Conservation (phyloP, 805 yeast genomes). For the Starmerella davenportii region DNA sequence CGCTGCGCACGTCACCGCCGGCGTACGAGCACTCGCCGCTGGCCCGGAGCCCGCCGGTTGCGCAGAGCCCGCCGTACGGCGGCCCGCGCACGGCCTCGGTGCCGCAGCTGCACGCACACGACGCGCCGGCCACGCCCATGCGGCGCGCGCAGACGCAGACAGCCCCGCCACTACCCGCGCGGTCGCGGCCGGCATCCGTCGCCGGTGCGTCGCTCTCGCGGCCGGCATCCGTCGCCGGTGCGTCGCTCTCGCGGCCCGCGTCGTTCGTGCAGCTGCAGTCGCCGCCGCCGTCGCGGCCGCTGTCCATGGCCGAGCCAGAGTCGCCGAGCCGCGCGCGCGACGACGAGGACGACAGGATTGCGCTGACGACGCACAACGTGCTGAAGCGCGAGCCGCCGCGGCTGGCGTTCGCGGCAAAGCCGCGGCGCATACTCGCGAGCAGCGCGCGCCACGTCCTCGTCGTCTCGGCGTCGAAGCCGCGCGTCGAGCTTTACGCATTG, state of each 20-base stretch:
- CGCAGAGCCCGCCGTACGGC: too few species aligned
- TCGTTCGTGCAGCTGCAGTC: background rate
- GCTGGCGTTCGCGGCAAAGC: background rate
- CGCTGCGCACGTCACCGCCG: too few species aligned
- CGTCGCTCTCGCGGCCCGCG: background rate
- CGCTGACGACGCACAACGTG: background rate
- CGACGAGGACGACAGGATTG: background rate
- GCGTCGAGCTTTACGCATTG: constrained; percentile 7
- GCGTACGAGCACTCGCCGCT: too few species aligned
- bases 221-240: background rate
- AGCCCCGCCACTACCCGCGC: background rate
- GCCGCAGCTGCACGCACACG: too few species aligned
- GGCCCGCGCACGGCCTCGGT: too few species aligned
- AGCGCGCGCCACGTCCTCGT: background rate
- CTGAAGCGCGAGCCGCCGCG: background rate
- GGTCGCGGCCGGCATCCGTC: background rate
- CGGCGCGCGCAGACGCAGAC: too few species aligned
- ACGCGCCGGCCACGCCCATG: too few species aligned
- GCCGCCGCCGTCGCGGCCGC: background rate
- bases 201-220: background rate
- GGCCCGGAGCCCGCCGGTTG: too few species aligned
- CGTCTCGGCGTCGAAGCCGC: background rate
- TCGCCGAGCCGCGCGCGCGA: background rate
- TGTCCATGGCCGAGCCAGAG: background rate
- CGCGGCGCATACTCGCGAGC: background rate